A percentile compares a stretch with the other conserved stretches of the same genome.
phyloP scores from a whole-genome alignment of 306 rosid species.

The Lagenaria siceraria region DNA sequence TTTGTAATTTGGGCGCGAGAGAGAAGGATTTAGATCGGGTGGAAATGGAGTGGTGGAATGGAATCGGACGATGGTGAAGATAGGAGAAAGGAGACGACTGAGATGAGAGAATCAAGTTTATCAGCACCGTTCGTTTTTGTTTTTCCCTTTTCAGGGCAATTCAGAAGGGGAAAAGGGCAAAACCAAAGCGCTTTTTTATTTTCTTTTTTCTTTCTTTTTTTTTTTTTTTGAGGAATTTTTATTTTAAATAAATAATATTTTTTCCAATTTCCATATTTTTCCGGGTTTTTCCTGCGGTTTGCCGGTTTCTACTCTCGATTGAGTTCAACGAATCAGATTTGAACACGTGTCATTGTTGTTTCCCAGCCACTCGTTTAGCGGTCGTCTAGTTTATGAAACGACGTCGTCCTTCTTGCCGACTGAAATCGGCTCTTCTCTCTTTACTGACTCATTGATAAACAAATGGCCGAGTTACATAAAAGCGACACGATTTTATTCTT shows the following conservation, averaged over 20 bases:
- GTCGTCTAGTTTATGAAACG: not conserved
- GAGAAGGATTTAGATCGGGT: conserved; percentile 31
- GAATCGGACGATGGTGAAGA: conserved; percentile 99
- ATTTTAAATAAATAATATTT: not conserved
- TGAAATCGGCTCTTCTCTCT: not conserved
- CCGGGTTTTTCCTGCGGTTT: not conserved
- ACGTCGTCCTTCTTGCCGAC: conserved; percentile 1
- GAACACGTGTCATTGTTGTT: not conserved
- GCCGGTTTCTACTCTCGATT: not conserved
- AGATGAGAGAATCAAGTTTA: conserved; percentile 53
- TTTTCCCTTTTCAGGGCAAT: not conserved
- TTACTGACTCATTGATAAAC: not conserved
- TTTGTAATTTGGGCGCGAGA: conserved; percentile 76
- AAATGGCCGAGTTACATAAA: not conserved
- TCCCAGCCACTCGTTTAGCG: not conserved
- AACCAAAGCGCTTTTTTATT: not conserved
- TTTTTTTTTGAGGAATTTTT: not conserved
- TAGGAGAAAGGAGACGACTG: conserved; percentile 60
- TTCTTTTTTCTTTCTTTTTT: not conserved
- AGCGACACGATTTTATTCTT: not conserved
- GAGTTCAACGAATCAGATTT: not conserved
- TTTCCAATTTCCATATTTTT: not conserved
- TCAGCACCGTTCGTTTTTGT: conserved; percentile 85
- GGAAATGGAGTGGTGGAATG: conserved; percentile 29
- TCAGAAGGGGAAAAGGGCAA: not conserved